A percentile compares a stretch with the other conserved stretches of the same genome.
These are phyloP conservation scores for Artomyces pyxidatus DNA, from an alignment of 768 basidiomycete genomes.

Conservation along the genomic window DNA sequence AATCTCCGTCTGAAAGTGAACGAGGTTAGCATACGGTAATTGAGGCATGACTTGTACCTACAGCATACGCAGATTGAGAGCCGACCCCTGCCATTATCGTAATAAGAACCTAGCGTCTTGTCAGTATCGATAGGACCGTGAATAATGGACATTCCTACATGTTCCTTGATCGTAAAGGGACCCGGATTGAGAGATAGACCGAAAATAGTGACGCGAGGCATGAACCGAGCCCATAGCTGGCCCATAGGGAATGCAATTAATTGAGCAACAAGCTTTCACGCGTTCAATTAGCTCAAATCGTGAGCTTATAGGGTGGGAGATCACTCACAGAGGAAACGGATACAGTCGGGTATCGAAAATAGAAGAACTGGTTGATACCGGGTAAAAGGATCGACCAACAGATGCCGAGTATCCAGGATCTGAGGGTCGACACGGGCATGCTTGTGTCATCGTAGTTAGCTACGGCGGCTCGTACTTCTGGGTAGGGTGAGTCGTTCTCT, in stretches of 20 bases:
- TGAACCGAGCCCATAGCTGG: constrained; percentile 38
- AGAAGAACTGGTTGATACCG: constrained; percentile 67
- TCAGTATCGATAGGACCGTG: background rate
- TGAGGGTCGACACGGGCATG: constrained; percentile 45
- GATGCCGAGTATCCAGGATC: constrained; percentile 38
- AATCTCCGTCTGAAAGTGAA: constrained; percentile 44
- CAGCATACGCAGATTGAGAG: constrained; percentile 30
- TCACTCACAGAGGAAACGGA: background rate
- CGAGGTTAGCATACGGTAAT: constrained; percentile 14
- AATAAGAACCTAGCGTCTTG: constrained; percentile 21
- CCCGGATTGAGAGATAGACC: constrained; percentile 63
- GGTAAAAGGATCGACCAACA: constrained; percentile 47
- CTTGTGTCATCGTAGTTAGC: constrained; percentile 55
- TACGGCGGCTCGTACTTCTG: constrained; percentile 41
- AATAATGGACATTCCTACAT: constrained; percentile 6
- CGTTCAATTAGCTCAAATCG: constrained; percentile 7
- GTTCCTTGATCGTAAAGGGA: constrained; percentile 57
- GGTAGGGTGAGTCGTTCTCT: constrained; percentile 23
- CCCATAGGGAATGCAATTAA: constrained; percentile 63
- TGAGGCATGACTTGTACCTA: constrained; percentile 15
- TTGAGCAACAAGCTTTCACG: constrained; percentile 52
- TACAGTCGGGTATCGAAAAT: constrained; percentile 1
- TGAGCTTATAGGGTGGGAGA: background rate
- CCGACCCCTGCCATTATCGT: constrained; percentile 34
- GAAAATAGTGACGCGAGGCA: constrained; percentile 49